Conservation (phyloP, 257 asterid genomes). For the Gynochthodes officinalis region DNA sequence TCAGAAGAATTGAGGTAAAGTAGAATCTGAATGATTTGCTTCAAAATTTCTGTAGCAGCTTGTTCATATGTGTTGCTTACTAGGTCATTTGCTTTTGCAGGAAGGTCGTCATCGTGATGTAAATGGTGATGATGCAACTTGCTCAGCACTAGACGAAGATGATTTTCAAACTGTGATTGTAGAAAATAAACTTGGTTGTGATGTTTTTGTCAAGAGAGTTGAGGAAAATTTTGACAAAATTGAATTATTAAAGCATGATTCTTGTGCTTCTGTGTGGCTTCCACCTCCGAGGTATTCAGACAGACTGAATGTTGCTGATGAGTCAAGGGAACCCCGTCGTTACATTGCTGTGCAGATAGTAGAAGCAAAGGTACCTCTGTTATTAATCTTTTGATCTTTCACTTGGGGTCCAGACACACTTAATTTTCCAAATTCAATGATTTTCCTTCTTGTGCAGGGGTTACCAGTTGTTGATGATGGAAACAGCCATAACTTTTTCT, state of each 20-base stretch:
- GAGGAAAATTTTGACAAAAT: constrained; percentile 49
- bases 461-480: constrained; percentile 93
- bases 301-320: constrained; percentile 78
- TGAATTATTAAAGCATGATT: constrained; percentile 50
- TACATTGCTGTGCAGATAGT: constrained; percentile 79
- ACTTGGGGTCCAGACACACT: background rate
- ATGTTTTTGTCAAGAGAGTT: constrained; percentile 60
- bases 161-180: constrained; percentile 75
- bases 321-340: constrained; percentile 82
- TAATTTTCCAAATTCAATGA: constrained; percentile 1
- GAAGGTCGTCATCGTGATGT: constrained; percentile 56
- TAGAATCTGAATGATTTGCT: constrained; percentile 5
- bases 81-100: constrained; percentile 39
- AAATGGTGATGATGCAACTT: constrained; percentile 44
- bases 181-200: constrained; percentile 96
- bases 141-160: constrained; percentile 81
- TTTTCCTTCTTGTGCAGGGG: constrained; percentile 52
- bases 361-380: constrained; percentile 73
- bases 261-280: constrained; percentile 58
- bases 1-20: constrained; percentile 62
- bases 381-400: constrained; percentile 5
- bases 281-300: constrained; percentile 97
- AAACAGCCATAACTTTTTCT: constrained; percentile 80
- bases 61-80: constrained; percentile 19
- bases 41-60: background rate